Conservation (phyloP, 129 eudicot species). For the Daucus carota region DH1_v3.0 NC_030381.2:54002001-54002500, state of each 20-base stretch:
- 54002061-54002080: conserved; percentile 19
- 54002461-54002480: conserved; percentile 80
- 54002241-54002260: conserved; percentile 5
- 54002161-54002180: conserved; percentile 4
- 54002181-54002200: conserved; percentile 12
- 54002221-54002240: conserved; percentile 4
- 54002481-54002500: conserved; percentile 69
- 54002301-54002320: conserved; percentile 48
- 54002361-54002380: conserved; percentile 74
- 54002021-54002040: conserved; percentile 10
- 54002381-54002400: conserved; percentile 57
- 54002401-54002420: conserved; percentile 44
- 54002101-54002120: conserved; percentile 5
- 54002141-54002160: conserved; percentile 15
- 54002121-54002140: conserved; percentile 15
- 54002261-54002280: conserved; percentile 34
- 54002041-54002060: background rate
- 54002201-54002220: conserved; percentile 14
- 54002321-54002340: conserved; percentile 58
- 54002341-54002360: conserved; percentile 69
- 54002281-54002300: conserved; percentile 58
- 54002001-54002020: conserved; percentile 16
- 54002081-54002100: conserved; percentile 3
- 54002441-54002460: conserved; percentile 52
- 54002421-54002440: conserved; percentile 41